These are phyloP conservation scores for Paramecium octaurelia DNA, from an alignment of 73 alveolate species.

Conservation along the genomic window DNA sequence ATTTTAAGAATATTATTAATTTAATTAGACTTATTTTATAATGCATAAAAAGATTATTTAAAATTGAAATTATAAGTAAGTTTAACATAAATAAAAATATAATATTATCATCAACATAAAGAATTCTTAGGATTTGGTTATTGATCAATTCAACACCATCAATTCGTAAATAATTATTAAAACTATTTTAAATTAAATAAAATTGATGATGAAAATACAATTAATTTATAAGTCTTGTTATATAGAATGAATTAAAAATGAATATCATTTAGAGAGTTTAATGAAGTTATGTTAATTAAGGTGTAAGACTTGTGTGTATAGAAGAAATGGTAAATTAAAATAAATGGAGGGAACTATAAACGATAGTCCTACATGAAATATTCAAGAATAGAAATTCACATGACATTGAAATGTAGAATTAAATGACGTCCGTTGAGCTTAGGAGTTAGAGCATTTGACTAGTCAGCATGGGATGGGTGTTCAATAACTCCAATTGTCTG, in stretches of 20 bases:
- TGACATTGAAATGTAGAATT: neutral
- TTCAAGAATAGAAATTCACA: neutral
- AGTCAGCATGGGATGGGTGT: constrained; percentile 50
- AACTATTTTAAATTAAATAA: too few relatives aligned
- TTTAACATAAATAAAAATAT: too few relatives aligned
- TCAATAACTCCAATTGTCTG: constrained; percentile 28
- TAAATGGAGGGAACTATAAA: neutral
- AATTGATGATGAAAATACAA: too few relatives aligned
- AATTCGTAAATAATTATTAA: neutral
- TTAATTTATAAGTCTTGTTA: neutral
- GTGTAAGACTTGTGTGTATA: too few relatives aligned
- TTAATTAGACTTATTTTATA: neutral
- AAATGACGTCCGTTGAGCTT: neutral
- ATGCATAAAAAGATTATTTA: neutral
- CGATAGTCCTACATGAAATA: too few relatives aligned
- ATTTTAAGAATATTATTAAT: neutral
- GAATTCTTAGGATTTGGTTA: too few relatives aligned
- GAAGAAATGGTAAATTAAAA: neutral
- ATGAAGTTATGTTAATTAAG: neutral
- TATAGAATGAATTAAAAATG: neutral
- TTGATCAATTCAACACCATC: neutral
- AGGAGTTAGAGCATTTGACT: constrained; percentile 39
- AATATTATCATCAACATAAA: too few relatives aligned
- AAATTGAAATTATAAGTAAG: neutral
- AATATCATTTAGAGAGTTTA: neutral